Evolutionary conservation across 2,329 filamentous ascomycete genomes (phyloP), one percentile per base, ranked within the genome.

Genomic region (Pseudogymnoascus destructans): DNA sequence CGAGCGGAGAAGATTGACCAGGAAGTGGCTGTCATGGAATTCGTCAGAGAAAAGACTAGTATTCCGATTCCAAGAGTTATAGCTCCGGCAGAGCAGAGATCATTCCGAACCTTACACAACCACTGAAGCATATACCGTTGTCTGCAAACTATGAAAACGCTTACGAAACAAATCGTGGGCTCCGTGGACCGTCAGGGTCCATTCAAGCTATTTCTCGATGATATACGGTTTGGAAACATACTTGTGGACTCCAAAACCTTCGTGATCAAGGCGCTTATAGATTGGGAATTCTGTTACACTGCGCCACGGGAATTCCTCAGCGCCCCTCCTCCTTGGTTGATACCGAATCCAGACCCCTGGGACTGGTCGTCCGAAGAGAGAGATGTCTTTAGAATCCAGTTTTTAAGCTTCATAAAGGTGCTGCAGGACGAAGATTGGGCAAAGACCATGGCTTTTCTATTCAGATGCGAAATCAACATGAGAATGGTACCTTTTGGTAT

Each of bases 271-370:
- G 70, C 65, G 2, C 66, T 72, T 0, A 70, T 76, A 4, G 72
- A 75, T 61, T 75, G 71, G 71, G 73, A 75, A 63, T 72, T 71
- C 58, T 61, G 69, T 0, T 73, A 73, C 59, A 65, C 61, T 1
- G 71, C 64, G 0, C 70, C 71, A 0, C 58, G 66, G 8, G 66
- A 73, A 35, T 73, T 72, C 49, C 57, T 52, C 8, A 65, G 67
- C 49, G 67, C 70, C 54, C 69, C 70, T 2, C 72, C 72, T 0
- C 73, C 70, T 70, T 74, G 71, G 72, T 62, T 74, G 2, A 65
- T 74, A 1, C 60, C 73, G 1, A 59, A 69, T 8, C 66, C 68
- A 0, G 70, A 74, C 32, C 60, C 61, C 11, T 74, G 72, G 70
- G 15, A 57, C 0, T 40, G 38, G 38, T 11, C 17, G 11, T 11